A percentile compares a stretch with the other conserved stretches of the same genome.
Evolutionary conservation across 2,329 filamentous ascomycete genomes (phyloP).

Genomic region (Aspergillus pseudoterreus): DNA sequence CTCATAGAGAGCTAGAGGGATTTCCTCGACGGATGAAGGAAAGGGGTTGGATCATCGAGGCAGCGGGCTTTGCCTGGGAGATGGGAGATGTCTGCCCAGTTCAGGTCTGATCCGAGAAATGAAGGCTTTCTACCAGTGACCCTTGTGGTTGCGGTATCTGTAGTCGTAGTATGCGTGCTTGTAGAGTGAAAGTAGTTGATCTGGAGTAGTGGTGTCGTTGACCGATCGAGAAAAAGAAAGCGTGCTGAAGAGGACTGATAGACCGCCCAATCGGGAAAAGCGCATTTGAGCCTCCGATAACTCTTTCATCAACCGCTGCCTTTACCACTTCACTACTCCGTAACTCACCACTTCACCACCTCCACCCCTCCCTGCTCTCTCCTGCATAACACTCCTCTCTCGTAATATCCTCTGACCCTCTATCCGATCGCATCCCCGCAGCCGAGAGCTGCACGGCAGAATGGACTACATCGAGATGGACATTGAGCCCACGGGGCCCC

Average conservation of each 20-base stretch:
- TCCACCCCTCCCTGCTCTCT: background rate
- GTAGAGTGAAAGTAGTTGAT: too few species aligned
- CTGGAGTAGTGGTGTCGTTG: background rate
- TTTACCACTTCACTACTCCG: background rate
- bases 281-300: conserved; percentile 10
- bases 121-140: conserved; percentile 2
- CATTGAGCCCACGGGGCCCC: conserved; percentile 45
- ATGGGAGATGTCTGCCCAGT: background rate
- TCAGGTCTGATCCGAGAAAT: background rate
- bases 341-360: background rate
- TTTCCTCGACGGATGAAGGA: conserved; percentile 13
- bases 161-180: background rate
- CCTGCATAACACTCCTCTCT: background rate
- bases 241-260: background rate
- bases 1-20: conserved; percentile 21
- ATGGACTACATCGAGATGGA: conserved; percentile 47
- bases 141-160: background rate
- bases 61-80: background rate
- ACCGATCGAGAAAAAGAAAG: background rate
- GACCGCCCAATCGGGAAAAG: conserved; percentile 20
- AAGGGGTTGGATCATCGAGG: conserved; percentile 10
- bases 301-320: conserved; percentile 3
- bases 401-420: background rate
- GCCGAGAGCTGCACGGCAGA: conserved; percentile 20
- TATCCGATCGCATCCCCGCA: conserved; percentile 7